Evolutionary conservation across 495 filamentous ascomycete species (phyloP), one percentile per base, ranked within the genome.

Genomic region (Lasiosphaeris hirsuta): DNA sequence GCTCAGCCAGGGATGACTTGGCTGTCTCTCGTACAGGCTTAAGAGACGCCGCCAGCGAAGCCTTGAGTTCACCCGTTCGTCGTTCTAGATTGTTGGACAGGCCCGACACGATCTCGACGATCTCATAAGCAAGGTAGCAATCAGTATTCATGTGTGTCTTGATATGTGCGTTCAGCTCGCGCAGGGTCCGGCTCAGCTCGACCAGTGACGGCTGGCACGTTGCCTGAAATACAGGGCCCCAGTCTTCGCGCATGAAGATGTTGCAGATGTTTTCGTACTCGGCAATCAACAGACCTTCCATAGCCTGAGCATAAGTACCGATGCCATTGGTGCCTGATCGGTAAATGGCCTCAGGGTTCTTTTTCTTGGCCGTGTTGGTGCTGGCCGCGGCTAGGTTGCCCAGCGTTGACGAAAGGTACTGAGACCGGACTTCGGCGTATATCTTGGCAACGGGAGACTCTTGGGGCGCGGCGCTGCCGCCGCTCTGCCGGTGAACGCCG

Each of bases 41-140:
- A 14, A 97, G 76, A 1, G 90, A 89, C 35, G 96, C 91, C 1
- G 88, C 84, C 44, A 97, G 84, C 10, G 87, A 80, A 37, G 81
- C 81, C 69, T 96, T 96, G 39, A 96, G 82, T 67, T 96, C 92
- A 2, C 90, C 90, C 5, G 90, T 94, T 63, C 87, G 85, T 2
- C 78, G 73, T 51, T 95, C 95, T 7, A 99, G 78, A 45, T 86
- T 84, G 59, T 86, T 84, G 10, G 89, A 91, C 57, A 95, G 81
- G 36, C 79, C 79, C 3, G 89, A 89, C 41, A 99, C 88, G 57
- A 96, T 90, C 63, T 96, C 93, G 43, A 96, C 88, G 52, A 97
- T 92, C 67, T 99, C 94, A 68, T 95, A 99, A 4, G 91, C 92
- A 19, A 99, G 81, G 68, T 89, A 99, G 74, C 95, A 96, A 72